These are phyloP conservation scores for Microcyclospora tardicrescens DNA, from an alignment of 2,329 filamentous ascomycete species.

Conservation along the genomic window DNA sequence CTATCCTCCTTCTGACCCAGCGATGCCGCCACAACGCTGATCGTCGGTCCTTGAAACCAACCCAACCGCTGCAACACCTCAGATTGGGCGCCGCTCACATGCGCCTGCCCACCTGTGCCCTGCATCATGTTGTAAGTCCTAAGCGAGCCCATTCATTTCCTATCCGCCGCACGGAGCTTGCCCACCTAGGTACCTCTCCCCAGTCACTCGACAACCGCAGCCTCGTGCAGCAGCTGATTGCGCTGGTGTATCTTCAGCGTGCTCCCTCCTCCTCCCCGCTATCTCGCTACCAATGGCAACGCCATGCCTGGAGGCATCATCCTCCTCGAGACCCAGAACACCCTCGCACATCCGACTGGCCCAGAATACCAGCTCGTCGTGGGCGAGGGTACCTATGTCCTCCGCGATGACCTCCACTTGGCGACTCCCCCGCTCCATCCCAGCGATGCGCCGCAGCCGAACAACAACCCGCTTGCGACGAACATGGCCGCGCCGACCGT, in stretches of 20 bases:
- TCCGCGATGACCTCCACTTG: slow-evolving; percentile 82
- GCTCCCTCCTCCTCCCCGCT: slow-evolving; percentile 72
- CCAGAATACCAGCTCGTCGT: slow-evolving; percentile 82
- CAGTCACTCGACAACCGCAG: too few species aligned
- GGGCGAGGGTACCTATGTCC: slow-evolving; percentile 85
- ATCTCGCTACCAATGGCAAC: slow-evolving; percentile 51
- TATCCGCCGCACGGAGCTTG: too few species aligned
- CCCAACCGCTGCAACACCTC: too few species aligned
- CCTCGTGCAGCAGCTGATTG: too few species aligned
- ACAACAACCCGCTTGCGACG: slow-evolving; percentile 83
- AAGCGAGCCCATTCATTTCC: too few species aligned
- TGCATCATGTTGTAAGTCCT: too few species aligned
- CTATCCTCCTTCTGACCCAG: too few species aligned
- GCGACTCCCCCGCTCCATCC: slow-evolving; percentile 92
- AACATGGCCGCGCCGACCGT: slow-evolving; percentile 68
- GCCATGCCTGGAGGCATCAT: slow-evolving; percentile 51
- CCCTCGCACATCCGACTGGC: slow-evolving; percentile 63
- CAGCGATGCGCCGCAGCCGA: slow-evolving; percentile 74
- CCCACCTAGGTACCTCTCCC: too few species aligned
- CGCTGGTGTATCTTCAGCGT: slow-evolving; percentile 41
- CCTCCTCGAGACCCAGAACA: slow-evolving; percentile 90
- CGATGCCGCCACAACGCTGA: too few species aligned
- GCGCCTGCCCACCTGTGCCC: too few species aligned
- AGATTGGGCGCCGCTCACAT: too few species aligned
- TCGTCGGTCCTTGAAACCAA: too few species aligned